Percentiles rank a stretch among this genome's conserved stretches.
These are phyloP conservation scores for Cephaloascus fragrans DNA, from an alignment of 805 yeast genomes.

Conservation along the genomic window DNA sequence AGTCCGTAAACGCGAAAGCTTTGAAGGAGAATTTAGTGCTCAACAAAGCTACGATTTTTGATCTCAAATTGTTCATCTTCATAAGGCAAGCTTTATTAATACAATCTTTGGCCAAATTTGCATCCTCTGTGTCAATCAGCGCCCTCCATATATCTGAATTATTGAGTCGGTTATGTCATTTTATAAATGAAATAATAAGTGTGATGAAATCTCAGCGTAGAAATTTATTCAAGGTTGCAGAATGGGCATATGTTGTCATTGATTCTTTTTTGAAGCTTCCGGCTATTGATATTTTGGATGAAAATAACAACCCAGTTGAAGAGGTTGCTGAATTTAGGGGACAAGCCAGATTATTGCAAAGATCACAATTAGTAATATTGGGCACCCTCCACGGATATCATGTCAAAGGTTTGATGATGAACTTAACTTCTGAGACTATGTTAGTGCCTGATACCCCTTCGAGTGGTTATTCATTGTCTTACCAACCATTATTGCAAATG, in stretches of 20 bases:
- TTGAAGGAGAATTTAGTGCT: conserved; percentile 1
- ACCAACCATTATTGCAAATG: conserved; percentile 8
- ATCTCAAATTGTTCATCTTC: conserved; percentile 21
- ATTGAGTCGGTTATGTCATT: conserved; percentile 21
- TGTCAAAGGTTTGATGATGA: conserved; percentile 16
- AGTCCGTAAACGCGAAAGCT: background rate
- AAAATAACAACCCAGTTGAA: background rate
- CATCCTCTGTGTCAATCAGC: conserved; percentile 28
- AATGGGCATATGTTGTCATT: conserved; percentile 29
- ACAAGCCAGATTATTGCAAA: conserved; percentile 36
- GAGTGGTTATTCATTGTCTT: conserved; percentile 5
- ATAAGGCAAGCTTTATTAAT: conserved; percentile 23
- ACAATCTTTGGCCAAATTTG: conserved; percentile 23
- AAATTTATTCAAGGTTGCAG: conserved; percentile 12
- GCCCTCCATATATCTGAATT: conserved; percentile 29
- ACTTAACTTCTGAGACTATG: conserved; percentile 2
- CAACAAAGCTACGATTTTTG: conserved; percentile 8
- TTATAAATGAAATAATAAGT: conserved; percentile 28
- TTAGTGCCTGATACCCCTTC: background rate
- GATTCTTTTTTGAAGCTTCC: conserved; percentile 25
- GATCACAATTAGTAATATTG: conserved; percentile 29
- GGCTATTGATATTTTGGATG: conserved; percentile 15
- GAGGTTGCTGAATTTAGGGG: conserved; percentile 31
- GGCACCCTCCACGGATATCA: conserved; percentile 17
- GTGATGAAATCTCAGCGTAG: conserved; percentile 10